Base-by-base conservation (phyloP, 768 basidiomycete genomes). In the Pluteus cervinus region DNA sequence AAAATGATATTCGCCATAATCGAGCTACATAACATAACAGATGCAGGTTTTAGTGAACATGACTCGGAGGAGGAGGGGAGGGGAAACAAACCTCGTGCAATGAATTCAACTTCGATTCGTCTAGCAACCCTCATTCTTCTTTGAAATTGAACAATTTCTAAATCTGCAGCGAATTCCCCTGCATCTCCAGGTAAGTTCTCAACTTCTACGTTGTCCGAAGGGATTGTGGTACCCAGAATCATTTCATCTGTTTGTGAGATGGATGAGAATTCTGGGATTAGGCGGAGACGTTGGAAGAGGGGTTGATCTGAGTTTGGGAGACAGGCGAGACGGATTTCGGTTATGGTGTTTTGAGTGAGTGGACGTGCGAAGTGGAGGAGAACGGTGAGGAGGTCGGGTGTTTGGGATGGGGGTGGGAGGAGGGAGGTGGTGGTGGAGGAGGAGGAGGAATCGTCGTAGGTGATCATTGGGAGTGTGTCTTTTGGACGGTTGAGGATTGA, bases 91-190 rank as follows among this genome's bases (percentile, higher is more conserved):
- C 69, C 61, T 47, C 69, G 53, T 4, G 82, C 81, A 38, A 86
- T 79, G 42, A 86, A 86, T 42, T 86, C 82, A 12, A 82, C 49
- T 5, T 45, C 48, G 25, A 84, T 69, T 14, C 58, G 40, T 40
- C 71, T 71, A 16, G 73, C 66, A 10, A 83, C 69, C 17, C 75
- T 63, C 81, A 87, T 80, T n/a, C 84, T 67, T 47, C 75, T 78
- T 53, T 81, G 79, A 55, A 84, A 86, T 29, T 73, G 65, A 14
- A 69, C 65, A 14, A 80, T 61, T 15, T 60, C 60, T 35, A 83
- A 67, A 17, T 64, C 55, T 3, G 66, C 75, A 0, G 63, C 68
- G 41, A 86, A 87, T 0, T 70, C 61, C 0, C 71, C 73, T 25
- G 69, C 66, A 31, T 73, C 68, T 0, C 66, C 65, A 0, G 58